Conservation (phyloP, 352 stramenopile genomes). For the Phytophthora litchii region DNA sequence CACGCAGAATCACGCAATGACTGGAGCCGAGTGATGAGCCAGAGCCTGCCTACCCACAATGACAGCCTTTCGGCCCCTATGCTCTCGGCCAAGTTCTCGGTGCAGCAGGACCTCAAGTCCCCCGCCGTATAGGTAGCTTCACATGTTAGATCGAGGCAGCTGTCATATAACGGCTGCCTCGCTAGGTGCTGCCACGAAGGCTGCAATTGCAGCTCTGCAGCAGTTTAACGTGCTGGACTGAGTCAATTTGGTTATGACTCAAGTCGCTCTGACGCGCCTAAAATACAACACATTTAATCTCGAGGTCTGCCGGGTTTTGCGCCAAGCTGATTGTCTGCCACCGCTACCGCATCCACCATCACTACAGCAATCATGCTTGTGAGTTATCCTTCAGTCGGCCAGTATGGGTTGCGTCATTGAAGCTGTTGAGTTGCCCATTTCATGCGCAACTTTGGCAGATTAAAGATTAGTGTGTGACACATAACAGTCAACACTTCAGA, state of each 20-base stretch:
- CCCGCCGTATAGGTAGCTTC: conserved; percentile 28
- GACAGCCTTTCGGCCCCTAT: conserved; percentile 41
- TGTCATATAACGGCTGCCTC: conserved; percentile 13
- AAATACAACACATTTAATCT: too few species aligned
- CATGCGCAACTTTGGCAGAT: not conserved
- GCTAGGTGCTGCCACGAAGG: conserved; percentile 6
- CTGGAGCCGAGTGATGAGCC: conserved; percentile 48
- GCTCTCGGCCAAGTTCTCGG: conserved; percentile 37
- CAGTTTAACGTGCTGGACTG: conserved; percentile 3
- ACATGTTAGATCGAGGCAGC: conserved; percentile 23
- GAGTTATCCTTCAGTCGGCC: too few species aligned
- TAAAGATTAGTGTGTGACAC: not conserved
- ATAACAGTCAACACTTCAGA: conserved; percentile 7
- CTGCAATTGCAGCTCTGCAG: conserved; percentile 5
- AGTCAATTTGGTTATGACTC: not conserved
- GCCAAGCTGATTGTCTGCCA: too few species aligned
- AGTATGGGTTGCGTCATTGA: too few species aligned
- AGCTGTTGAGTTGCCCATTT: conserved; percentile 1
- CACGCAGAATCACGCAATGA: conserved; percentile 45
- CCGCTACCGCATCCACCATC: too few species aligned
- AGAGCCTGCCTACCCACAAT: conserved; percentile 35
- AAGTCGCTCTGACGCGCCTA: not conserved
- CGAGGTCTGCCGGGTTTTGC: too few species aligned
- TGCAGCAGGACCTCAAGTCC: conserved; percentile 35
- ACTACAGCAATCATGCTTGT: too few species aligned